A percentile compares a stretch with the other conserved stretches of the same genome.
These are phyloP conservation scores for Coleophoma cylindrospora DNA, from an alignment of 2,329 filamentous ascomycete genomes.

Conservation along the genomic window DNA sequence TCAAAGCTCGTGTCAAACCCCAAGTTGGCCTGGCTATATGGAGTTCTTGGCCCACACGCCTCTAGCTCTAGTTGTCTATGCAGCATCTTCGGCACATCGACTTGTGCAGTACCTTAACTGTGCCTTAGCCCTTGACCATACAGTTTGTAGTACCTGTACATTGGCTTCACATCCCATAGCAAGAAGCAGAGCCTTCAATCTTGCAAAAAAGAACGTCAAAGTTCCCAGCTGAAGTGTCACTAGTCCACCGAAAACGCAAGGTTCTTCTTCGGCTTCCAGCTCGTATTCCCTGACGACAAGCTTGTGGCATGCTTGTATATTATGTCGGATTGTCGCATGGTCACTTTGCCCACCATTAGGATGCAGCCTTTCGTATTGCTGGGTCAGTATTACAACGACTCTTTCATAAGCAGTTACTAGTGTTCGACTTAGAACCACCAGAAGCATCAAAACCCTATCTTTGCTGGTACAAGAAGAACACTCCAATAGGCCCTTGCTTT, in stretches of 20 bases:
- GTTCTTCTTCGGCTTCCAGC: neutral
- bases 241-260: constrained; percentile 1
- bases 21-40: neutral
- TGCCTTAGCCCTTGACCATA: neutral
- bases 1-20: neutral
- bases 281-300: neutral
- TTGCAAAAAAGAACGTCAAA: neutral
- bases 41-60: too few species aligned
- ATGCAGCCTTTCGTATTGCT: neutral
- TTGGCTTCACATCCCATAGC: neutral
- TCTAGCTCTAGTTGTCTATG: neutral
- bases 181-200: neutral
- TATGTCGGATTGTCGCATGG: too few species aligned
- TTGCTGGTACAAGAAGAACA: neutral
- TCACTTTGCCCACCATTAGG: neutral
- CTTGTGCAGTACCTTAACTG: neutral
- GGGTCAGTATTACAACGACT: neutral
- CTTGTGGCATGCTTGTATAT: too few species aligned
- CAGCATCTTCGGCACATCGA: neutral
- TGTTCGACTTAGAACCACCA: neutral
- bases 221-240: constrained; percentile 2
- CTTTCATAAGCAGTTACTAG: neutral
- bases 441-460: neutral
- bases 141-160: neutral
- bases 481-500: neutral